Percentiles rank a stretch among this genome's conserved stretches.
Conservation (phyloP, 2,329 filamentous ascomycete species). For the Aspergillus phoenicis region DNA sequence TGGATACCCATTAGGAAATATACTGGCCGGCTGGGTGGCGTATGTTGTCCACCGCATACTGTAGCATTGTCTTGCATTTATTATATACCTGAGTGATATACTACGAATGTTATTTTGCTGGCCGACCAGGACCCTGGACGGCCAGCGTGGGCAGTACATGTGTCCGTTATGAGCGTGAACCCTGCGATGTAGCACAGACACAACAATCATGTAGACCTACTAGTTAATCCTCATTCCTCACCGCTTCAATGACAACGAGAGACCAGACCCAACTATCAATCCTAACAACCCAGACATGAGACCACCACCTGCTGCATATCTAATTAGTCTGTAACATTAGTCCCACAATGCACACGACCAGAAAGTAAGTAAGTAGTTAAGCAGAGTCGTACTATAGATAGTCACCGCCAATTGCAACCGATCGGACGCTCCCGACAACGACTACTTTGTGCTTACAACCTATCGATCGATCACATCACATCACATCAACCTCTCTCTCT, state of each 20-base stretch:
- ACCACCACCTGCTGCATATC: background rate
- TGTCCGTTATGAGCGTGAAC: background rate
- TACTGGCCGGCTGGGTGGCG: background rate
- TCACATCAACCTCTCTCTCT: too few relatives aligned
- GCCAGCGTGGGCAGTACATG: background rate
- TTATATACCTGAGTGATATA: background rate
- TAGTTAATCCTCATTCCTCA: background rate
- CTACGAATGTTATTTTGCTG: background rate
- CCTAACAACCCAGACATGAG: background rate
- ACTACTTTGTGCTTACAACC: background rate
- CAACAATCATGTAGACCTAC: too few relatives aligned
- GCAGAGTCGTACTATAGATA: background rate
- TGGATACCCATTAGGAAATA: background rate
- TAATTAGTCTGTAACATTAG: background rate
- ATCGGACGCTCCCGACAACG: background rate
- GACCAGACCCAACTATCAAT: background rate
- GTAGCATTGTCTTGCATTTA: slow-evolving; percentile 3
- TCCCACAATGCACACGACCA: background rate
- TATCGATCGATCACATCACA: background rate
- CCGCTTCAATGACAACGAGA: background rate
- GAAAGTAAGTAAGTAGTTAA: too few relatives aligned
- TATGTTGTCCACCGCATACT: background rate
- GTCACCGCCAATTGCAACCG: background rate
- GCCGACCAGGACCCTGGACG: background rate
- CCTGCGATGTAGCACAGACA: background rate